A percentile compares a stretch with the other conserved stretches of the same genome.
These are phyloP conservation scores for Aspergillus conjunctus DNA, from an alignment of 495 filamentous ascomycete genomes.

Conservation along the genomic window DNA sequence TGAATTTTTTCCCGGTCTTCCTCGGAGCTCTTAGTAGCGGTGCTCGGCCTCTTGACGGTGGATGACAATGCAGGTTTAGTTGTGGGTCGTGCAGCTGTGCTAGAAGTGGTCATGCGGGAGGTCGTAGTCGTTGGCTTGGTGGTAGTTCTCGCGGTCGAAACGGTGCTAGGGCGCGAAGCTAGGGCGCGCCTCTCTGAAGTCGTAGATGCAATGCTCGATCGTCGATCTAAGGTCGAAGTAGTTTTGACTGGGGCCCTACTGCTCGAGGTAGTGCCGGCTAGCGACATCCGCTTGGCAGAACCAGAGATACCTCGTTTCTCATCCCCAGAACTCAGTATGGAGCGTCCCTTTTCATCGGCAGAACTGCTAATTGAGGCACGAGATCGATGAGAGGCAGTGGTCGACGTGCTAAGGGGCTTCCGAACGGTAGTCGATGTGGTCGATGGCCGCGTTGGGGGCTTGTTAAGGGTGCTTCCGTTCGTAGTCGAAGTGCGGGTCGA, in stretches of 20 bases:
- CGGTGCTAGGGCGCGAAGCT: slow-evolving; percentile 32
- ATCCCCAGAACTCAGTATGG: slow-evolving; percentile 49
- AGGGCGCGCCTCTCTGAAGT: slow-evolving; percentile 37
- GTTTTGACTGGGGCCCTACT: slow-evolving; percentile 43
- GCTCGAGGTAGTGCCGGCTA: slow-evolving; percentile 39
- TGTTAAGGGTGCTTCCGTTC: slow-evolving; percentile 42
- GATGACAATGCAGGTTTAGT: slow-evolving; percentile 30
- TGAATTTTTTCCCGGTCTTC: slow-evolving; percentile 43
- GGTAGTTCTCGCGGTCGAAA: slow-evolving; percentile 32
- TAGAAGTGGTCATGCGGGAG: slow-evolving; percentile 31
- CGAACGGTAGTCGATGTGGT: slow-evolving; percentile 40
- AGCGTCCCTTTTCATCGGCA: slow-evolving; percentile 51
- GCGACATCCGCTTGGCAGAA: slow-evolving; percentile 52
- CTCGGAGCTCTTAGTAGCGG: slow-evolving; percentile 30
- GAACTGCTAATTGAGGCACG: slow-evolving; percentile 51
- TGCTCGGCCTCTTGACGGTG: slow-evolving; percentile 40
- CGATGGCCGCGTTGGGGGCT: slow-evolving; percentile 47
- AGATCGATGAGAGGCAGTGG: slow-evolving; percentile 46
- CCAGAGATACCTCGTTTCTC: slow-evolving; percentile 48
- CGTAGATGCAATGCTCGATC: slow-evolving; percentile 45
- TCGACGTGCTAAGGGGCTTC: slow-evolving; percentile 43
- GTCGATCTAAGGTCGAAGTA: slow-evolving; percentile 42
- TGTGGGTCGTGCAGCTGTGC: slow-evolving; percentile 32
- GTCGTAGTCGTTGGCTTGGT: slow-evolving; percentile 30
- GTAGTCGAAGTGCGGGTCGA: slow-evolving; percentile 35